phyloP scores from a whole-genome alignment of 345 rosid genomes.

The Chamaenerion angustifolium region DNA sequence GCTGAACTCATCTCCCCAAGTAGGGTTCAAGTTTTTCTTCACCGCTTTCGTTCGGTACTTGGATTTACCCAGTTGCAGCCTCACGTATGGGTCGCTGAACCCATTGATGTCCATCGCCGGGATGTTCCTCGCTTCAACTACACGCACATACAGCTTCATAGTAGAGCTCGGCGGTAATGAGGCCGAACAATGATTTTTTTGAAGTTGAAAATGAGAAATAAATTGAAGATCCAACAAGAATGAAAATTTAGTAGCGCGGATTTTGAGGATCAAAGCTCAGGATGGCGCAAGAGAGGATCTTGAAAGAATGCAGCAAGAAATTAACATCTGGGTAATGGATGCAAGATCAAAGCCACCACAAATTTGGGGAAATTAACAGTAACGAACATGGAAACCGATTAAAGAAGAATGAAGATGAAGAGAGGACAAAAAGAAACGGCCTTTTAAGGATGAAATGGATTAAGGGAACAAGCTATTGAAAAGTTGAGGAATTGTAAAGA shows the following conservation, averaged over 20 bases:
- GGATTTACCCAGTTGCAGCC: conserved; percentile 64
- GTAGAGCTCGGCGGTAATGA: neutral
- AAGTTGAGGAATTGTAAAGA: too few species aligned
- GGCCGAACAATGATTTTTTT: neutral
- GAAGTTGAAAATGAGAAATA: neutral
- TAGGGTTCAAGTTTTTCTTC: conserved; percentile 77
- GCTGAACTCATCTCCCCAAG: conserved; percentile 81
- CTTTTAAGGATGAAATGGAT: neutral
- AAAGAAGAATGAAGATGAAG: neutral
- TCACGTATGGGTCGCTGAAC: conserved; percentile 79
- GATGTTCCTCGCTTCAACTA: conserved; percentile 68
- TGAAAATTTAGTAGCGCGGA: neutral
- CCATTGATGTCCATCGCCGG: conserved; percentile 91
- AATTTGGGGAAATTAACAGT: neutral
- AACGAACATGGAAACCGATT: neutral
- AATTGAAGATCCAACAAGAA: neutral
- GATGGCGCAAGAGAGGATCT: neutral
- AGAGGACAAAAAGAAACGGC: neutral
- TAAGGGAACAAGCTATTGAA: neutral
- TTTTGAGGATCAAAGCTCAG: neutral
- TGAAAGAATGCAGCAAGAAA: neutral
- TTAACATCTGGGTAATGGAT: neutral
- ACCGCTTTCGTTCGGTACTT: conserved; percentile 68
- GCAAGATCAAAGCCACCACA: neutral
- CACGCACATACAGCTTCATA: conserved; percentile 73